Percentiles rank a stretch among this genome's conserved stretches.
These are phyloP conservation scores for Polychytrium aggregatum DNA, from an alignment of 192 early-diverging fungal genomes.

Conservation along the genomic window DNA sequence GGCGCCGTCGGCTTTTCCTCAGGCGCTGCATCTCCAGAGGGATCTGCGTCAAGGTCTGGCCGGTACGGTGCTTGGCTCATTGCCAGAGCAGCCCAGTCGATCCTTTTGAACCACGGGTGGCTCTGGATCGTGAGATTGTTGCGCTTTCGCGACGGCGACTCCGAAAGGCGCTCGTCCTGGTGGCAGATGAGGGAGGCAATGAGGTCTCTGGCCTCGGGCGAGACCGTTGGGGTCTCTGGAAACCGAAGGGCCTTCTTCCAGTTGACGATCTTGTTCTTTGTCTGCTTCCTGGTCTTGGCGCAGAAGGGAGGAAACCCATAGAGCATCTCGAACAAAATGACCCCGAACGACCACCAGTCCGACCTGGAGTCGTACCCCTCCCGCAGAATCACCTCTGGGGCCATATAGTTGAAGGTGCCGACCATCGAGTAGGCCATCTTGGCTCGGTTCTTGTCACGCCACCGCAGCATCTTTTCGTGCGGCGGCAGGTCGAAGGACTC, in stretches of 20 bases:
- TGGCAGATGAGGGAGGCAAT: constrained; percentile 48
- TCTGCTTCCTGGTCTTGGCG: constrained; percentile 38
- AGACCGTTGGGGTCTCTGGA: constrained; percentile 39
- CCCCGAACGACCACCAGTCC: constrained; percentile 70
- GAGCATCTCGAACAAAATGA: constrained; percentile 66
- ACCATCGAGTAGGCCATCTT: constrained; percentile 33
- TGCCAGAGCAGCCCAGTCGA: no score
- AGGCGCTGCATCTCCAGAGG: constrained; percentile 15
- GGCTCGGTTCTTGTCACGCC: constrained; percentile 22
- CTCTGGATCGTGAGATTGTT: constrained; percentile 9
- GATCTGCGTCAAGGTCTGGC: constrained; percentile 15
- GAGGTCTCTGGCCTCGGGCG: constrained; percentile 45
- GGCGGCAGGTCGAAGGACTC: constrained; percentile 4
- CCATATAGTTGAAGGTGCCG: constrained; percentile 44
- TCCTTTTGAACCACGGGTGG: constrained; percentile 37
- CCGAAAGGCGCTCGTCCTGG: constrained; percentile 34
- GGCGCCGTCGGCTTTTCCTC: background rate
- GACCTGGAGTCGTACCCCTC: constrained; percentile 46
- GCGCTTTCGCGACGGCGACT: background rate
- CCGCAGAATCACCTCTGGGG: constrained; percentile 38
- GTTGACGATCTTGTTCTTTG: constrained; percentile 58
- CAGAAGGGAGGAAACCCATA: constrained; percentile 62
- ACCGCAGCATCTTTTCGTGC: constrained; percentile 15
- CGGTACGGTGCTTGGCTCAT: no score
- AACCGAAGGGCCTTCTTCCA: constrained; percentile 49